phyloP scores from a whole-genome alignment of 2,329 filamentous ascomycete species.

The Calycina marina region DNA sequence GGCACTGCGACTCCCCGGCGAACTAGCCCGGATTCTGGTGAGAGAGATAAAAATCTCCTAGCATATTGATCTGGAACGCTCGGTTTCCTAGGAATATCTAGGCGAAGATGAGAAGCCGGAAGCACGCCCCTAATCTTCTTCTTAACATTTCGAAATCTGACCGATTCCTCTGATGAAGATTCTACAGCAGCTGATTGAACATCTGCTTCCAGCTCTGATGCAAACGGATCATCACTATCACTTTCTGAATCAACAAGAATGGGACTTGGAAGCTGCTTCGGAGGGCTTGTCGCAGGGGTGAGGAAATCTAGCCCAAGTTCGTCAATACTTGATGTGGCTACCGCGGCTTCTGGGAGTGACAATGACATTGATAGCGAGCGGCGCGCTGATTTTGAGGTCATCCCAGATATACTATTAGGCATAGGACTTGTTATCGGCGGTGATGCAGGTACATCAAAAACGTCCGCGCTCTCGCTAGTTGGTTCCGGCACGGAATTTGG shows the following conservation, averaged over 20 bases:
- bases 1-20: slow-evolving; percentile 21
- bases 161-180: slow-evolving; percentile 16
- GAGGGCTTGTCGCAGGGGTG: slow-evolving; percentile 20
- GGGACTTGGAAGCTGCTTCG: slow-evolving; percentile 8
- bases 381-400: slow-evolving; percentile 4
- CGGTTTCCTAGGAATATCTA: slow-evolving; percentile 31
- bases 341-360: too few relatives aligned
- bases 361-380: slow-evolving; percentile 11
- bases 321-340: slow-evolving; percentile 3
- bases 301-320: slow-evolving; percentile 8
- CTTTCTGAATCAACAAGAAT: slow-evolving; percentile 9
- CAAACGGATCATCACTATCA: slow-evolving; percentile 14
- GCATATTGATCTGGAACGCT: slow-evolving; percentile 8
- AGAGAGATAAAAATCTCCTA: slow-evolving; percentile 8
- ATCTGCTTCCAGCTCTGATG: slow-evolving; percentile 2
- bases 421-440: slow-evolving; percentile 26
- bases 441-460: slow-evolving; percentile 27
- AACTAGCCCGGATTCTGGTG: slow-evolving; percentile 7
- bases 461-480: slow-evolving; percentile 1
- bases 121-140: slow-evolving; percentile 41
- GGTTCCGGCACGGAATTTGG: too few relatives aligned
- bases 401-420: slow-evolving; percentile 4
- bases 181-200: slow-evolving; percentile 1
- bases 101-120: slow-evolving; percentile 51
- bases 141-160: slow-evolving; percentile 15